A percentile compares a stretch with the other conserved stretches of the same genome.
These are phyloP conservation scores for Datura wrightii DNA, from an alignment of 257 asterid species.

Conservation along the genomic window DNA sequence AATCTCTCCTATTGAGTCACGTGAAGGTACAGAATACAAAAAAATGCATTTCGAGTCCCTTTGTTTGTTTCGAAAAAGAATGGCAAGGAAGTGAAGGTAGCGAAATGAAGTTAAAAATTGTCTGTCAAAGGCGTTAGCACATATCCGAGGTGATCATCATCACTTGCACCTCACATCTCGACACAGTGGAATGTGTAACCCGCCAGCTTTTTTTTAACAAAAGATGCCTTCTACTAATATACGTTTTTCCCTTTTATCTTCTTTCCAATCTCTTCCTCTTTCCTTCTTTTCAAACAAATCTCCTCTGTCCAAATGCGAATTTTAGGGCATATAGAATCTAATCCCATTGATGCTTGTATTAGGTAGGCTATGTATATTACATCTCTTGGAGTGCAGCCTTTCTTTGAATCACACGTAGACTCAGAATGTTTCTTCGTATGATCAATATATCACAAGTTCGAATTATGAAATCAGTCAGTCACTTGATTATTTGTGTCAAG, in stretches of 20 bases:
- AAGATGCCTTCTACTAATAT: background rate
- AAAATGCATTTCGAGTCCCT: background rate
- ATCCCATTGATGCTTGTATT: rapidly evolving
- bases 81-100: background rate
- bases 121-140: background rate
- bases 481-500: no score
- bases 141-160: background rate
- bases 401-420: background rate
- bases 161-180: background rate
- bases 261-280: background rate
- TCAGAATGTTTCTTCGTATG: no score
- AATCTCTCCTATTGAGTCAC: background rate
- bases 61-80: background rate
- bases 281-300: background rate
- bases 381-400: background rate
- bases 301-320: background rate
- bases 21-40: background rate
- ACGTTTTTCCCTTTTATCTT: background rate
- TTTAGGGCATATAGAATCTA: background rate
- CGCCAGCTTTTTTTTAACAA: background rate
- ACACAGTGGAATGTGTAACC: background rate
- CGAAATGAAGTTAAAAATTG: background rate
- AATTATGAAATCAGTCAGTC: no score
- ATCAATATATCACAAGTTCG: no score
- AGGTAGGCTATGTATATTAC: background rate